Conservation (phyloP, 164 flowering plant species). For the Vitis amurensis region DNA sequence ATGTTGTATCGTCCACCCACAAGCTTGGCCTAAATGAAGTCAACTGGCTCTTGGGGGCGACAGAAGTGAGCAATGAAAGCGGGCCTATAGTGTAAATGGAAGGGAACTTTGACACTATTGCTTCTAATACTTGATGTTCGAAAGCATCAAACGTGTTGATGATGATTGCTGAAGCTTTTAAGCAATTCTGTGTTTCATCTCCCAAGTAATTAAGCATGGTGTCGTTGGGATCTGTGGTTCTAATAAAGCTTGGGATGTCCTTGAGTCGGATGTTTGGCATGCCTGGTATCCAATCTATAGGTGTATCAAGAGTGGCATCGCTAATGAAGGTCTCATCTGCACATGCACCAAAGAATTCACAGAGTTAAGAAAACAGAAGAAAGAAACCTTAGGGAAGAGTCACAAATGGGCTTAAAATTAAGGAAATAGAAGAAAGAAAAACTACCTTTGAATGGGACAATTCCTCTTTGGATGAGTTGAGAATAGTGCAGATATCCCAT, state of each 20-base stretch:
- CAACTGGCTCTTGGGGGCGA: background rate
- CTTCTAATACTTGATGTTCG: conserved; percentile 32
- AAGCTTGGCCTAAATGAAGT: conserved; percentile 23
- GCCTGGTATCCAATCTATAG: conserved; percentile 13
- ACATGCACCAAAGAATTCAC: too few species aligned
- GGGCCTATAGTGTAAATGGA: conserved; percentile 33
- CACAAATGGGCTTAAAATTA: too few species aligned
- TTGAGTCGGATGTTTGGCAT: conserved; percentile 10
- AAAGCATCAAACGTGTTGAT: conserved; percentile 41
- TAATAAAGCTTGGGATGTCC: conserved; percentile 1
- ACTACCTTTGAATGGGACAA: conserved; percentile 16
- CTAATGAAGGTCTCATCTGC: too few species aligned
- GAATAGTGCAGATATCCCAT: conserved; percentile 15
- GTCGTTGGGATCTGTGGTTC: background rate
- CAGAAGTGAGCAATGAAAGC: conserved; percentile 9
- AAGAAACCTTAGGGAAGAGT: too few species aligned
- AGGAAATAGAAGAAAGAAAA: too few species aligned
- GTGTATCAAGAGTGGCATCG: background rate
- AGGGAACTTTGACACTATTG: conserved; percentile 20
- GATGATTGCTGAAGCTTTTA: background rate
- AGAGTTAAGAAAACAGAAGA: too few species aligned
- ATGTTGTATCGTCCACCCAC: conserved; percentile 37
- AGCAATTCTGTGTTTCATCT: conserved; percentile 8
- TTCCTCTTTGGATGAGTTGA: conserved; percentile 27
- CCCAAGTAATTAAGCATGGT: too few species aligned